phyloP scores from a whole-genome alignment of 164 flowering plant species.

The Chloranthus sessilifolius region DNA sequence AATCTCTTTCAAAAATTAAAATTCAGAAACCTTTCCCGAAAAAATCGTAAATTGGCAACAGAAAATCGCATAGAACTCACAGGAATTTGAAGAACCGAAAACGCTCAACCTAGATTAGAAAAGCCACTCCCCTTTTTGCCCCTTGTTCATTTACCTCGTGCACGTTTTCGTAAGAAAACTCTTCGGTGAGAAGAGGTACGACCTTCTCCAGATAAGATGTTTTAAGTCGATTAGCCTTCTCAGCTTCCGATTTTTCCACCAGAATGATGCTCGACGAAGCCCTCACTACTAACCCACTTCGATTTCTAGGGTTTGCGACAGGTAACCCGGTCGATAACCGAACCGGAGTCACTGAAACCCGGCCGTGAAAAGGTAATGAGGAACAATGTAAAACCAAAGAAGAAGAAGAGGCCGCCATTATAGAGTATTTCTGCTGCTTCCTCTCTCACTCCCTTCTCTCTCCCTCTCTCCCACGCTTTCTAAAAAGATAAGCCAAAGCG shows the following conservation, averaged over 20 bases:
- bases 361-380: slow-evolving; percentile 37
- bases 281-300: slow-evolving; percentile 33
- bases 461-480: too few species aligned
- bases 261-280: slow-evolving; percentile 45
- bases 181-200: slow-evolving; percentile 76
- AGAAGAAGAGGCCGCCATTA: too few species aligned
- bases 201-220: slow-evolving; percentile 68
- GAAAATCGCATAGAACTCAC: too few species aligned
- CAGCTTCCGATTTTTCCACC: slow-evolving; percentile 78
- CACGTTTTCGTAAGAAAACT: slow-evolving; percentile 66
- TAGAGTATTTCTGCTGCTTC: too few species aligned
- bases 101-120: background rate
- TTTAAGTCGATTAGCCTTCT: slow-evolving; percentile 62
- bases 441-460: too few species aligned
- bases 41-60: too few species aligned
- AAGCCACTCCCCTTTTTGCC: background rate
- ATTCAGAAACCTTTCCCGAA: too few species aligned
- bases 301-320: slow-evolving; percentile 10
- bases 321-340: slow-evolving; percentile 17
- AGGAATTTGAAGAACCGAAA: background rate
- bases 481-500: too few species aligned
- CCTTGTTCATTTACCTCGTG: slow-evolving; percentile 42
- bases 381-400: slow-evolving; percentile 43
- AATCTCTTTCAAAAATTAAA: too few species aligned
- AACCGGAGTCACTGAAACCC: slow-evolving; percentile 13